These are phyloP conservation scores for Leishmania aethiopica DNA, from an alignment of 208 protist species.

Conservation along the genomic window DNA sequence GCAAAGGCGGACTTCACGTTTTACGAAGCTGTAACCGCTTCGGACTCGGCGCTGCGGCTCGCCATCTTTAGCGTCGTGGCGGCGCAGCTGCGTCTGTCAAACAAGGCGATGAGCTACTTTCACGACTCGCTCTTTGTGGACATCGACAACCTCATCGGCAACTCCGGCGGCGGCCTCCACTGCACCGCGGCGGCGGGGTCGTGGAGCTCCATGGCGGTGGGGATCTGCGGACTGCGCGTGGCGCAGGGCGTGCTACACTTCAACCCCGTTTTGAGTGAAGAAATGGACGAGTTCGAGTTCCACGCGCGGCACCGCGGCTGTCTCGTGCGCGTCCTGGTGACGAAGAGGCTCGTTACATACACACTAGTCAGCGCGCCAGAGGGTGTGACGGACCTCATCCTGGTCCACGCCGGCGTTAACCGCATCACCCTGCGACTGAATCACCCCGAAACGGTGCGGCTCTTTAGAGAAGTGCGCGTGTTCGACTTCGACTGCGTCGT, in stretches of 20 bases:
- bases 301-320: conserved; percentile 73
- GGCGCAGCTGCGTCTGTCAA: conserved; percentile 53
- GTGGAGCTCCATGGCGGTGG: conserved; percentile 78
- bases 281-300: conserved; percentile 81
- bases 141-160: conserved; percentile 74
- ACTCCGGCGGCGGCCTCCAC: conserved; percentile 81
- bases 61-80: conserved; percentile 82
- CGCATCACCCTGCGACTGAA: conserved; percentile 61
- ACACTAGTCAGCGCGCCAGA: conserved; percentile 48
- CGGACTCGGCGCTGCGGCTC: conserved; percentile 74
- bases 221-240: conserved; percentile 86
- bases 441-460: conserved; percentile 66
- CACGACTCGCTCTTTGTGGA: conserved; percentile 65
- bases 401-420: conserved; percentile 76
- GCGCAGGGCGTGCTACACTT: conserved; percentile 80
- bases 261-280: conserved; percentile 75
- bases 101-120: conserved; percentile 72
- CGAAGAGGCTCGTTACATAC: conserved; percentile 77
- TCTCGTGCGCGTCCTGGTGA: conserved; percentile 72
- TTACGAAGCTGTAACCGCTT: conserved; percentile 86
- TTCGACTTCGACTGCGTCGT: conserved; percentile 92
- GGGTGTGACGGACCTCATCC: conserved; percentile 52
- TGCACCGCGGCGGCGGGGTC: conserved; percentile 71
- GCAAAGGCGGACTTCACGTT: conserved; percentile 80
- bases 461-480: conserved; percentile 70